Percentiles rank a stretch among this genome's conserved stretches.
These are phyloP conservation scores for Rhizopogon rudus DNA, from an alignment of 768 basidiomycete genomes.

Conservation along the genomic window DNA sequence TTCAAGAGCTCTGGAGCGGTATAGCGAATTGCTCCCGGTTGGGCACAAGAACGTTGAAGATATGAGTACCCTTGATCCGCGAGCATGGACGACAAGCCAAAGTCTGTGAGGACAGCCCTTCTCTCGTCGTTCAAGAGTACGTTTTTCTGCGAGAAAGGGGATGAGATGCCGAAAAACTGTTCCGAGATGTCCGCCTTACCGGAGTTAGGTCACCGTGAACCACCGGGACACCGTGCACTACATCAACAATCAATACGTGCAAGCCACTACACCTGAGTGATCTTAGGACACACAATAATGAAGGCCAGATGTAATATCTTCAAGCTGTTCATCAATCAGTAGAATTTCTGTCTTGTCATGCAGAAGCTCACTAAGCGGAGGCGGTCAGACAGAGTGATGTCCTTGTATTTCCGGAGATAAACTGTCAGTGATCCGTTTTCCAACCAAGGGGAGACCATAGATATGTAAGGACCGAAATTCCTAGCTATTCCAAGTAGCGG, in stretches of 20 bases:
- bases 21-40: constrained; percentile 36
- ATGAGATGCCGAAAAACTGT: background rate
- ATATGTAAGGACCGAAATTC: constrained; percentile 24
- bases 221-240: background rate
- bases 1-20: constrained; percentile 33
- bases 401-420: constrained; percentile 13
- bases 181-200: background rate
- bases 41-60: constrained; percentile 20
- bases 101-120: constrained; percentile 36
- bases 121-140: constrained; percentile 37
- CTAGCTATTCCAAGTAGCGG: constrained; percentile 24
- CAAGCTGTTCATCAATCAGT: background rate
- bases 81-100: constrained; percentile 35
- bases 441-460: constrained; percentile 31
- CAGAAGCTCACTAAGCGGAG: background rate
- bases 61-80: constrained; percentile 26
- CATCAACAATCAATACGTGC: background rate
- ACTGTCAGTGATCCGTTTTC: constrained; percentile 17
- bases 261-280: background rate
- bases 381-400: background rate
- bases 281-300: background rate
- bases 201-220: background rate
- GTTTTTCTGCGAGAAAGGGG: constrained; percentile 25
- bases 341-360: too few relatives aligned
- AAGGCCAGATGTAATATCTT: background rate